Evolutionary conservation across 2,329 filamentous ascomycete species (phyloP).

Genomic region (Penicillium sp.): DNA sequence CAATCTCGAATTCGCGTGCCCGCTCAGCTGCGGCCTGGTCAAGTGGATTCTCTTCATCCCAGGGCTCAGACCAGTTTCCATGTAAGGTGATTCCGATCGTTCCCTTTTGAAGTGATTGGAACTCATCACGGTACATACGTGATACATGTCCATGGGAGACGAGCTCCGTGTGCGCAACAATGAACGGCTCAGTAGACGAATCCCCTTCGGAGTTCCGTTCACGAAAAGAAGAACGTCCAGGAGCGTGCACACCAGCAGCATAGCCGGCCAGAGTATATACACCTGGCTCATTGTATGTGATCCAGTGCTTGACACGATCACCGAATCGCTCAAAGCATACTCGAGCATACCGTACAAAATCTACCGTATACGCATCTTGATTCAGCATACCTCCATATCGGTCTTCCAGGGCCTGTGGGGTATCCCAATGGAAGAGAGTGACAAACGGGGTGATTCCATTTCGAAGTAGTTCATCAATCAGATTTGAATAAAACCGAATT

Average conservation of each 20-base stretch:
- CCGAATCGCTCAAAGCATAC: constrained; percentile 72
- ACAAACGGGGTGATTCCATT: constrained; percentile 76
- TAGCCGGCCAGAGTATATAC: constrained; percentile 79
- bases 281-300: constrained; percentile 85
- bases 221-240: constrained; percentile 74
- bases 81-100: constrained; percentile 83
- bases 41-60: constrained; percentile 71
- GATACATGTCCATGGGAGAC: constrained; percentile 76
- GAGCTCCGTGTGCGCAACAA: constrained; percentile 75
- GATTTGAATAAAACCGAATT: constrained; percentile 74
- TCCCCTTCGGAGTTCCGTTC: constrained; percentile 71
- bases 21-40: constrained; percentile 74
- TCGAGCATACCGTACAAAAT: constrained; percentile 78
- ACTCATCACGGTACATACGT: constrained; percentile 76
- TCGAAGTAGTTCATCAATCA: constrained; percentile 73
- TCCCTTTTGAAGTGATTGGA: constrained; percentile 70
- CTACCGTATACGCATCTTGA: constrained; percentile 73
- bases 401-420: constrained; percentile 73
- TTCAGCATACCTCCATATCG: constrained; percentile 78
- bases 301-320: constrained; percentile 79
- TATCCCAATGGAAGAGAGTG: constrained; percentile 82
- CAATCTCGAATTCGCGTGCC: constrained; percentile 80
- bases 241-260: constrained; percentile 73
- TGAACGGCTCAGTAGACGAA: constrained; percentile 75
- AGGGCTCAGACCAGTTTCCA: constrained; percentile 75